phyloP scores from a whole-genome alignment of 257 asterid genomes.

The Misopates orontium region DNA sequence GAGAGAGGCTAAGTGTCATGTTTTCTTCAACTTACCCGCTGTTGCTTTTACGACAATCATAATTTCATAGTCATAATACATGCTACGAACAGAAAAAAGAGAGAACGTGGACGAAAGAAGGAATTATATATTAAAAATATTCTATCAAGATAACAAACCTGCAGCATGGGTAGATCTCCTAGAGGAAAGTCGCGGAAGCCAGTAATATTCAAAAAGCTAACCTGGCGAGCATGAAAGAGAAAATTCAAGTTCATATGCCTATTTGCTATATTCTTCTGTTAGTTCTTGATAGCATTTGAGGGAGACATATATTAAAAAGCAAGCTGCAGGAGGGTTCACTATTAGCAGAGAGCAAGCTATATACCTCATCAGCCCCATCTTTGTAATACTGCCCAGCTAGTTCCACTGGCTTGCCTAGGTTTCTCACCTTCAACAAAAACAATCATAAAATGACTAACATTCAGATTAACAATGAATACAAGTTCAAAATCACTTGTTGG shows the following conservation, averaged over 20 bases:
- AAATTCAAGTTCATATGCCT: slow-evolving; percentile 3
- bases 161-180: slow-evolving; percentile 92
- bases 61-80: not conserved
- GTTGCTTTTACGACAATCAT: not conserved
- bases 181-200: slow-evolving; percentile 98
- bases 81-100: not conserved
- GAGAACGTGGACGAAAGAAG: slow-evolving; percentile 1
- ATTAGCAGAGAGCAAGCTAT: slow-evolving; percentile 24
- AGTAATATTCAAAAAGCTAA: slow-evolving; percentile 90
- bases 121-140: not conserved
- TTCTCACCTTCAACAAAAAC: slow-evolving; percentile 71
- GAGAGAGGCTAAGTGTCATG: slow-evolving; percentile 1
- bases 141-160: slow-evolving; percentile 50
- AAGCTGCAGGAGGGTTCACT: slow-evolving; percentile 6
- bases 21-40: slow-evolving; percentile 15
- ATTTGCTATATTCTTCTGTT: not conserved
- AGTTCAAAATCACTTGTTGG: slow-evolving; percentile 4
- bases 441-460: slow-evolving; percentile 12
- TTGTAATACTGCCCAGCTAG: slow-evolving; percentile 88
- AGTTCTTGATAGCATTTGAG: not conserved
- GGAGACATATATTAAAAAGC: slow-evolving; percentile 5
- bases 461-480: slow-evolving; percentile 1
- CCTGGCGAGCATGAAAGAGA: slow-evolving; percentile 43
- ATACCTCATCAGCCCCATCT: slow-evolving; percentile 99
- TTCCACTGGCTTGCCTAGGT: slow-evolving; percentile 97